Conservation (phyloP, 2,329 filamentous ascomycete genomes). For the Aureobasidium sp. region DNA sequence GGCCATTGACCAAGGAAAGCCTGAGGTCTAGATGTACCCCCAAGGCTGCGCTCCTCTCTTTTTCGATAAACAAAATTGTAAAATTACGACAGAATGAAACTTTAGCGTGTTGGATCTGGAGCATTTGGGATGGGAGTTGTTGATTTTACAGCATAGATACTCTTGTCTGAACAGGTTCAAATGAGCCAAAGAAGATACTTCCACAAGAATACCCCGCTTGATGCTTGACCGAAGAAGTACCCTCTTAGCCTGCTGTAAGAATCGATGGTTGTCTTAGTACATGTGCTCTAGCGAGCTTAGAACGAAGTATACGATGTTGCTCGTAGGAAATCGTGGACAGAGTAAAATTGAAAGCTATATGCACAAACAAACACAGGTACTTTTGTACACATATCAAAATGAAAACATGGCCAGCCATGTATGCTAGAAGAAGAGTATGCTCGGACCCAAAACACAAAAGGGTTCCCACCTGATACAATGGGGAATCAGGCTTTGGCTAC, state of each 20-base stretch:
- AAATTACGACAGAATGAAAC: slow-evolving; percentile 5
- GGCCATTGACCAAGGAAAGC: slow-evolving; percentile 21
- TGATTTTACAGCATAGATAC: background rate
- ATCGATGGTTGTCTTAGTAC: too few relatives aligned
- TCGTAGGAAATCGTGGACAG: too few relatives aligned
- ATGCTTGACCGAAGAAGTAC: too few relatives aligned
- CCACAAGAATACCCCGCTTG: too few relatives aligned
- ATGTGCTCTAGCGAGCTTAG: too few relatives aligned
- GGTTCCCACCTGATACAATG: too few relatives aligned
- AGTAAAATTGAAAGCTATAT: background rate
- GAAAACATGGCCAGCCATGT: background rate
- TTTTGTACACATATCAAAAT: background rate
- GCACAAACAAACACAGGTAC: background rate
- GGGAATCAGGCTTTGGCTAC: too few relatives aligned
- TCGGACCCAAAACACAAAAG: too few relatives aligned
- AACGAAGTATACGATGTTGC: too few relatives aligned
- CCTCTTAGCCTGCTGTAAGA: too few relatives aligned
- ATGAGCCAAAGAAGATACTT: too few relatives aligned
- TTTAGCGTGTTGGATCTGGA: background rate
- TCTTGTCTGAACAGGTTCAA: background rate
- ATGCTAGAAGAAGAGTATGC: background rate
- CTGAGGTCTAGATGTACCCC: background rate
- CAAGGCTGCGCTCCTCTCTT: background rate
- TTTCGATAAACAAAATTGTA: background rate
- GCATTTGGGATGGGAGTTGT: background rate